Conservation (phyloP, 2,329 filamentous ascomycete species). For the Pestalotiopsis sp. region DNA sequence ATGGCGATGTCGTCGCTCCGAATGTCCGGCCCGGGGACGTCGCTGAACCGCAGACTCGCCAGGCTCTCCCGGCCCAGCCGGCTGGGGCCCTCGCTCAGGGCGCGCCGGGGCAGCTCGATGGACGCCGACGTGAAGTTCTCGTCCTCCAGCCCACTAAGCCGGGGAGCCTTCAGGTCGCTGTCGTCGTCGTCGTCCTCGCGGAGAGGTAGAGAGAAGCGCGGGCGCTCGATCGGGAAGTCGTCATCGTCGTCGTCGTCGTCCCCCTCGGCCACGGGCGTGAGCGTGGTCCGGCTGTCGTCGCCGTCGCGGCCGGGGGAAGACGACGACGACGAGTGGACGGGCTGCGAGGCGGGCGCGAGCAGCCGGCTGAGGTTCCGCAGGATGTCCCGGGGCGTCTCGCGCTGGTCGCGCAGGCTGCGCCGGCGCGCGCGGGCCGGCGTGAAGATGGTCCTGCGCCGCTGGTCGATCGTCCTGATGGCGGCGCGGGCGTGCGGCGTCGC, state of each 20-base stretch:
- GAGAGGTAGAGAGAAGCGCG: conserved; percentile 58
- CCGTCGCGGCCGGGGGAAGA: conserved; percentile 23
- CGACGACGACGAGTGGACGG: conserved; percentile 49
- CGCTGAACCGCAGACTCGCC: conserved; percentile 56
- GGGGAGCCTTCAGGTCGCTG: conserved; percentile 54
- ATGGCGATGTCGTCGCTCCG: conserved; percentile 44
- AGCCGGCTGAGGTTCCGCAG: conserved; percentile 54
- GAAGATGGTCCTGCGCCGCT: conserved; percentile 60
- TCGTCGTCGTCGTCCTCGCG: conserved; percentile 50
- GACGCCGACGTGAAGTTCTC: conserved; percentile 62
- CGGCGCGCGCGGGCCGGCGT: conserved; percentile 62
- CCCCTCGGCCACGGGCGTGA: conserved; percentile 34
- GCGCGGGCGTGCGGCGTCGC: conserved; percentile 65
- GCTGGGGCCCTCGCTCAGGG: conserved; percentile 47
- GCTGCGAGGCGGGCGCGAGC: conserved; percentile 51
- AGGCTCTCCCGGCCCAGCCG: conserved; percentile 50
- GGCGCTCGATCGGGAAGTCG: conserved; percentile 51
- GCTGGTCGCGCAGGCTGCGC: conserved; percentile 58
- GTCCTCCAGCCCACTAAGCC: conserved; percentile 57
- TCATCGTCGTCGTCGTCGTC: conserved; percentile 57
- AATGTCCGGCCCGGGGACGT: conserved; percentile 41
- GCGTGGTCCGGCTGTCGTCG: conserved; percentile 22
- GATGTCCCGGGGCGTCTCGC: conserved; percentile 35
- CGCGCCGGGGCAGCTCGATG: conserved; percentile 61
- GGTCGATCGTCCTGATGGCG: conserved; percentile 59